Evolutionary conservation across 495 filamentous ascomycete species (phyloP).

Genomic region (Podospora conica): DNA sequence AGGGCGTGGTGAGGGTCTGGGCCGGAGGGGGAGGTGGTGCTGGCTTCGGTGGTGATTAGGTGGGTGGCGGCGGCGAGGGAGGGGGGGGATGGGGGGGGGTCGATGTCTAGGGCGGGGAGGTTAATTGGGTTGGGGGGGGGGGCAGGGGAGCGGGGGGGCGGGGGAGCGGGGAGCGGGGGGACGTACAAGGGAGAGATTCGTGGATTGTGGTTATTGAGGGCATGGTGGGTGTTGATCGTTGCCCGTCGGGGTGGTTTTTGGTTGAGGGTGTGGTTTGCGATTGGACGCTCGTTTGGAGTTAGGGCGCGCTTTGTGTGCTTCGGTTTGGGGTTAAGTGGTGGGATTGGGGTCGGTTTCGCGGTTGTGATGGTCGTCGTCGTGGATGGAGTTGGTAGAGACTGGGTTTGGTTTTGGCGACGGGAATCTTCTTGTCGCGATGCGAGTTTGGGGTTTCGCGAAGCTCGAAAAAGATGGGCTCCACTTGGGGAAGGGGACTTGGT

Average conservation of each 20-base stretch:
- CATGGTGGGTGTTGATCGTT: conserved; percentile 38
- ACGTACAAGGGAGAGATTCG: conserved; percentile 79
- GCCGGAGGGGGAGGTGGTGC: conserved; percentile 37
- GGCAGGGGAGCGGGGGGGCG: too few species aligned
- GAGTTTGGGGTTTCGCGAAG: background rate
- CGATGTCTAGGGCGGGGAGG: conserved; percentile 56
- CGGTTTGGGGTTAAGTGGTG: background rate
- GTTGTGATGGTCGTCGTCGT: background rate
- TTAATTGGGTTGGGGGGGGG: conserved; percentile 15
- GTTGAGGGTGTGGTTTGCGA: background rate
- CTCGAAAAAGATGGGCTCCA: conserved; percentile 10
- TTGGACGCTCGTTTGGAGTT: background rate
- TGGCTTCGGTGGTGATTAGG: conserved; percentile 64
- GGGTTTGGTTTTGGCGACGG: background rate
- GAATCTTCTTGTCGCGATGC: background rate
- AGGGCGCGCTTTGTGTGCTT: background rate
- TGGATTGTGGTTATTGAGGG: conserved; percentile 64
- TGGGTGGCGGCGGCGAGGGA: conserved; percentile 53
- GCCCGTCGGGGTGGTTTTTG: conserved; percentile 1
- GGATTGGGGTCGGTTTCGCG: background rate
- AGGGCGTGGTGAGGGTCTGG: conserved; percentile 37
- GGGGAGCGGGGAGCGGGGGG: background rate
- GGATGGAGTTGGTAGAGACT: background rate
- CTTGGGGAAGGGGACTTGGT: background rate
- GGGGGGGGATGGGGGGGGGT: conserved; percentile 54